phyloP scores from a whole-genome alignment of 805 yeast species.

The Torulaspora franciscae region DNA sequence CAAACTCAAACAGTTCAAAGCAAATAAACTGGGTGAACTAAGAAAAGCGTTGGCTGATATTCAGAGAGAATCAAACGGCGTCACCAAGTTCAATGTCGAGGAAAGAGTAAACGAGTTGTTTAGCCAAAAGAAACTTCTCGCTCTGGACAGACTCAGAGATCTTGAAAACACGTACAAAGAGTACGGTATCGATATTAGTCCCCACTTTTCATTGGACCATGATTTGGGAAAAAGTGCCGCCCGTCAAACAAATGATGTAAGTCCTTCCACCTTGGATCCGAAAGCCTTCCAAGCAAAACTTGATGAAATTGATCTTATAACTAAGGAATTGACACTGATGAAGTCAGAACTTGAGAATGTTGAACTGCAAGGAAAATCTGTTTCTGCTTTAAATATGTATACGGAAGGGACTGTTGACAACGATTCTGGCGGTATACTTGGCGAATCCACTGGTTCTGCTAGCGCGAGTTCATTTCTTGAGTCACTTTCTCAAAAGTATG shows the following conservation, averaged over 20 bases:
- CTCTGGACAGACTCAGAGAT: slow-evolving; percentile 65
- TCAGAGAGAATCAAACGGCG: slow-evolving; percentile 72
- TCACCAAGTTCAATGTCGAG: slow-evolving; percentile 57
- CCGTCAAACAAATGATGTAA: background rate
- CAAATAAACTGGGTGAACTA: slow-evolving; percentile 50
- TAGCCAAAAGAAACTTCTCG: slow-evolving; percentile 56
- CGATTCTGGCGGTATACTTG: slow-evolving; percentile 6
- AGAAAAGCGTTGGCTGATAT: slow-evolving; percentile 55
- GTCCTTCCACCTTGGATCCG: slow-evolving; percentile 26
- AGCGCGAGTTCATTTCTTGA: slow-evolving; percentile 31
- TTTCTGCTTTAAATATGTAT: slow-evolving; percentile 12
- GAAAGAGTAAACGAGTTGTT: slow-evolving; percentile 51
- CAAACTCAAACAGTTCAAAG: slow-evolving; percentile 52
- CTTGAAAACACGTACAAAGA: slow-evolving; percentile 64
- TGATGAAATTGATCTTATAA: slow-evolving; percentile 26
- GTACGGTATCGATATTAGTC: slow-evolving; percentile 51
- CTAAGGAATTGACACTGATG: slow-evolving; percentile 21
- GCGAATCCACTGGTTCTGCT: slow-evolving; percentile 10
- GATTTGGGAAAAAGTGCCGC: slow-evolving; percentile 1
- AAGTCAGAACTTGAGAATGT: slow-evolving; percentile 11
- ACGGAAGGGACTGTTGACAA: slow-evolving; percentile 10
- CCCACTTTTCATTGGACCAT: slow-evolving; percentile 12
- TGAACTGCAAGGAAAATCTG: slow-evolving; percentile 6
- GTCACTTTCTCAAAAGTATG: slow-evolving; percentile 33
- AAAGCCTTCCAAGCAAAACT: slow-evolving; percentile 19